A percentile compares a stretch with the other conserved stretches of the same genome.
These are phyloP conservation scores for Amylocarpus encephaloides DNA, from an alignment of 2,329 filamentous ascomycete species.

Conservation along the genomic window DNA sequence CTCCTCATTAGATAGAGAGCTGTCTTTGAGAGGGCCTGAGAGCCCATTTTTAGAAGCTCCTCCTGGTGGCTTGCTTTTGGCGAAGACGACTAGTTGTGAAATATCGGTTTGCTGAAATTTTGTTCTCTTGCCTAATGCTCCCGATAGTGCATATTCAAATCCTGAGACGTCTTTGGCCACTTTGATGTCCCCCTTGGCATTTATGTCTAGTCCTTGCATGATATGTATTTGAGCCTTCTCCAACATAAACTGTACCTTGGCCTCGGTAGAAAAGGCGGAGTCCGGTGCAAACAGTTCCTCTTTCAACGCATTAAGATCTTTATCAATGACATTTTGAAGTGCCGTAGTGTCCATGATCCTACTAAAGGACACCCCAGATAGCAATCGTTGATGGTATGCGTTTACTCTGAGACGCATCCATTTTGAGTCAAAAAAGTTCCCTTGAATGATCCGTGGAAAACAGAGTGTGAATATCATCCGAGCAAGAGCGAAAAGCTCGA, in stretches of 20 bases:
- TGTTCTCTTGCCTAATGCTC: conserved; percentile 78
- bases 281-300: conserved; percentile 36
- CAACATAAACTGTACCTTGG: conserved; percentile 65
- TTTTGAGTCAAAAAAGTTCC: conserved; percentile 30
- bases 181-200: conserved; percentile 65
- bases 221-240: conserved; percentile 81
- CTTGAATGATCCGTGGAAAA: conserved; percentile 26
- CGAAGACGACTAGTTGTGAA: conserved; percentile 86
- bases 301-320: conserved; percentile 46
- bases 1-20: conserved; percentile 15
- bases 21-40: conserved; percentile 7
- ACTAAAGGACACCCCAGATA: conserved; percentile 33
- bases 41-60: conserved; percentile 10
- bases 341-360: conserved; percentile 49
- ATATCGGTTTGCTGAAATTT: conserved; percentile 72
- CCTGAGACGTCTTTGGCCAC: conserved; percentile 60
- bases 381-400: conserved; percentile 63
- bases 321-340: conserved; percentile 54
- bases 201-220: conserved; percentile 72
- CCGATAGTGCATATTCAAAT: conserved; percentile 77
- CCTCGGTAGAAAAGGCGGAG: conserved; percentile 37
- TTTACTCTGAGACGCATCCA: conserved; percentile 59
- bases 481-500: conserved; percentile 79
- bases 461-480: conserved; percentile 39
- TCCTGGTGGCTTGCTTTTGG: conserved; percentile 54